phyloP scores from a whole-genome alignment of 2,329 filamentous ascomycete genomes.

The Neonectria faginata region DNA sequence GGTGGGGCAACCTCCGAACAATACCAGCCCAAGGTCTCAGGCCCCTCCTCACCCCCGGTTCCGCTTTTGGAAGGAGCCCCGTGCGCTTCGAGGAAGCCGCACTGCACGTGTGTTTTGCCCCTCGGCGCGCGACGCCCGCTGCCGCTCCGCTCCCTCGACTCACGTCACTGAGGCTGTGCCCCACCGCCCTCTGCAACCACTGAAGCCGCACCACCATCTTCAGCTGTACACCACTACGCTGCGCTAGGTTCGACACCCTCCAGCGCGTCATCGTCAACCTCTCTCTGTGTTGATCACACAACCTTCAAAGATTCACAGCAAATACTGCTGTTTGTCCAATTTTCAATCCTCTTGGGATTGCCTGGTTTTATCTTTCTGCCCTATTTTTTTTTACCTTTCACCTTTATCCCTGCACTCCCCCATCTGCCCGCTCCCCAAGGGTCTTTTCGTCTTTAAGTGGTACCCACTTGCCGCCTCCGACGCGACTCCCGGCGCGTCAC shows the following conservation, averaged over 20 bases:
- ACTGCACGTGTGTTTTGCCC: constrained; percentile 20
- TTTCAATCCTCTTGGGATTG: background rate
- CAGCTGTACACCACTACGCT: constrained; percentile 6
- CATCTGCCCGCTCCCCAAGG: constrained; percentile 29
- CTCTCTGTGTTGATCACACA: constrained; percentile 11
- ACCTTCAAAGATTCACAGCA: background rate
- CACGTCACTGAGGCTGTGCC: constrained; percentile 24
- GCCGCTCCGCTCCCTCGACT: constrained; percentile 5
- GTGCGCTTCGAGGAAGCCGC: constrained; percentile 14
- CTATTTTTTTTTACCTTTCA: background rate
- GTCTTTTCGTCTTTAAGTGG: constrained; percentile 40
- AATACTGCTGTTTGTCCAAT: constrained; percentile 1
- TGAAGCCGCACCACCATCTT: constrained; percentile 20
- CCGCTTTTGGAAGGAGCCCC: constrained; percentile 16
- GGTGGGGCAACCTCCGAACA: constrained; percentile 25
- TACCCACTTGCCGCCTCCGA: constrained; percentile 45
- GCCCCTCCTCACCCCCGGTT: background rate
- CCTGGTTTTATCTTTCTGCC: background rate
- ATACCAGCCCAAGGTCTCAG: constrained; percentile 9
- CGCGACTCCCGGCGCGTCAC: constrained; percentile 54
- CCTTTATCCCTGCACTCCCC: constrained; percentile 14
- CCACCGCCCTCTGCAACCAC: constrained; percentile 24
- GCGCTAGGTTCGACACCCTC: constrained; percentile 23
- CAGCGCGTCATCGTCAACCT: constrained; percentile 30
- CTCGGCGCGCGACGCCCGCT: constrained; percentile 7